Base-by-base conservation (phyloP, 2,329 filamentous ascomycete genomes). In the Cytospora piceae region DNA sequence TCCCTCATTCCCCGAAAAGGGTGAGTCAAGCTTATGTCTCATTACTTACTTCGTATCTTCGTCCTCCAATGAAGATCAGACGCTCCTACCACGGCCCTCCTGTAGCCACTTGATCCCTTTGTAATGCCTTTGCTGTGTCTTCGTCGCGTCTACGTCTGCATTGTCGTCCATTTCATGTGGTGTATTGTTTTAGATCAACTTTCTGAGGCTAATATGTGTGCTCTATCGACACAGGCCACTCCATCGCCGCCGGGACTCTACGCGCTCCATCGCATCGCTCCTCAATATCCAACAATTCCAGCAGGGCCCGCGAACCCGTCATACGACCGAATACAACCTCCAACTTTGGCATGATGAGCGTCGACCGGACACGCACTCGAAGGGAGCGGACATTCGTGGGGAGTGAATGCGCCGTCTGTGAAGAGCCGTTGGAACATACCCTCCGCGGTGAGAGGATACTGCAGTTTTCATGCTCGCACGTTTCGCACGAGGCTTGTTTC, bases 401-500 rank as follows among this genome's bases (percentile, higher is more conserved):
- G 55, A 93, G 89, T 76, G 92, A 96, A 80, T 99, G 95, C 79
- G 92, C 94, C 59, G 94, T 97, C 20, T 99, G 95, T 76, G 95
- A 99, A 77, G 95, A 99, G 79, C 94, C 94, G 3, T 81, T 99
- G 68, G 95, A 98, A 78, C 94, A 98, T 77, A 99, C 93, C 4
- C 84, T 99, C 56, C 91, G 92, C 59, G 95, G 95, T 67, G 95
- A 99, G 80, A 89, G 93, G 71, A 93, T 99, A 68, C 82, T 99
- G 62, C 95, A 98, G 76, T 95, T 99, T 73, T 96, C 94, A 7
- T 99, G 95, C 78, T 87, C 90, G n/a, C 95, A 99, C 78, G 94
- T 99, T 67, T 93, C 94, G 14, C 95, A 99, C 76, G 95, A 98
- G 77, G 95, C 94, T 42, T 99, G 95, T 79, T 98, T 99, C 76